Evolutionary conservation across 345 rosid genomes (phyloP), one percentile per base, ranked within the genome.

Genomic region (Clausena lansium): DNA sequence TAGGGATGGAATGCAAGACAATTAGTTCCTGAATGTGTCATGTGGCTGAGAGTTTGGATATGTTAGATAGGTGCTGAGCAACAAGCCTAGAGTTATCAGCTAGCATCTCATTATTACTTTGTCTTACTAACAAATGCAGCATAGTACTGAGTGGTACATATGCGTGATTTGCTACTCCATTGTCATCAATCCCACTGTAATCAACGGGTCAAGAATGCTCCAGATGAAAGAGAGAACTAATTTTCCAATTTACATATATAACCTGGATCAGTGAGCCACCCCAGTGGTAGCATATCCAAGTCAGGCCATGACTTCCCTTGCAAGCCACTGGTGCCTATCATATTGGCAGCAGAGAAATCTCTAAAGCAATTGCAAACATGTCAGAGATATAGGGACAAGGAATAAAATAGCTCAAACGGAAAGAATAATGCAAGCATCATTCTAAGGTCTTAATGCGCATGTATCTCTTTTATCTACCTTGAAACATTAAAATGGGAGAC

Each of bases 211-310:
- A 22, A 25, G 55, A 80, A n/a, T 20, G 36, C 22, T 25, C 71
- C 9, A 17, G 38, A 20, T 32, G 27, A 65, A 74, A 77, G 36
- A 36, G 39, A 69, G 17, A 78, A 67, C 57, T 69, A 61, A 54
- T 27, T 58, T 15, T 39, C 10, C 54, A 70, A 32, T 69, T 45
- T 45, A 76, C 67, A 47, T 45, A 76, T 64, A 47, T 55, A 71
- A 94, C 97, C 97, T 85, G 79, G 93, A 84, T 90, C 92, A 32
- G 97, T 89, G 77, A 95, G 97, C 95, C 93, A 81, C 84, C 98
- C 95, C 76, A 93, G 80, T 30, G 98, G 98, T 32, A 90, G 87
- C 98, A 93, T 95, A 83, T 93, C 98, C 41, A 95, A 74, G 76
- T 95, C 97, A 1, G 97, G 98, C 97, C 97, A 93, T 64, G 98